Evolutionary conservation across 1,284 basidiomycete genomes (phyloP).

Genomic region (Leucoagaricus sp.): DNA sequence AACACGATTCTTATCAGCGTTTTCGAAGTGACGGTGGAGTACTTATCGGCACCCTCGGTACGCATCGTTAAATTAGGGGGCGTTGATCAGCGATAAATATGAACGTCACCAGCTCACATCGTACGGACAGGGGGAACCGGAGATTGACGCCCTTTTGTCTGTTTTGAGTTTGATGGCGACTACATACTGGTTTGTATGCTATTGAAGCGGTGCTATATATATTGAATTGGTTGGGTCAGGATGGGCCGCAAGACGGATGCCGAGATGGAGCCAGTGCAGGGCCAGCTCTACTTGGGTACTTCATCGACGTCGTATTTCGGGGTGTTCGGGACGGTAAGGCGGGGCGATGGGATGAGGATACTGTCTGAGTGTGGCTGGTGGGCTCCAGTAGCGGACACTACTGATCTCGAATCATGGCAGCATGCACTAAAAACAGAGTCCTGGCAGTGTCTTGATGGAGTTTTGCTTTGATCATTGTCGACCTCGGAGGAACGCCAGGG

Average conservation of each 20-base stretch:
- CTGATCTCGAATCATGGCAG: background rate
- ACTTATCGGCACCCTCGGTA: background rate
- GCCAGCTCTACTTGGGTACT: background rate
- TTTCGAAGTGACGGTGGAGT: no score
- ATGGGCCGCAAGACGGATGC: background rate
- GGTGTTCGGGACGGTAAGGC: background rate
- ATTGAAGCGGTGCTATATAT: background rate
- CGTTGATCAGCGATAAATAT: no score
- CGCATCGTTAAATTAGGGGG: no score
- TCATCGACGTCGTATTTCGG: background rate
- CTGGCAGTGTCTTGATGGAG: background rate
- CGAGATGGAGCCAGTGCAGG: background rate
- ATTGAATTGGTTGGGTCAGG: background rate
- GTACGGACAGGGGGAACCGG: background rate
- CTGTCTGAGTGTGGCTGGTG: background rate
- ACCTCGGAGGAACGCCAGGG: background rate
- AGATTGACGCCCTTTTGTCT: background rate
- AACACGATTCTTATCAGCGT: no score
- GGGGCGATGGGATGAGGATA: background rate
- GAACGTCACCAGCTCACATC: background rate
- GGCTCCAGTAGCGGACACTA: background rate
- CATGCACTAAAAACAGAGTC: background rate
- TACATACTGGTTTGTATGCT: background rate
- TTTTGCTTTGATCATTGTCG: background rate
- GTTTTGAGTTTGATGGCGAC: background rate